Evolutionary conservation across 768 basidiomycete genomes (phyloP).

Genomic region (Leccinum rimulosum): DNA sequence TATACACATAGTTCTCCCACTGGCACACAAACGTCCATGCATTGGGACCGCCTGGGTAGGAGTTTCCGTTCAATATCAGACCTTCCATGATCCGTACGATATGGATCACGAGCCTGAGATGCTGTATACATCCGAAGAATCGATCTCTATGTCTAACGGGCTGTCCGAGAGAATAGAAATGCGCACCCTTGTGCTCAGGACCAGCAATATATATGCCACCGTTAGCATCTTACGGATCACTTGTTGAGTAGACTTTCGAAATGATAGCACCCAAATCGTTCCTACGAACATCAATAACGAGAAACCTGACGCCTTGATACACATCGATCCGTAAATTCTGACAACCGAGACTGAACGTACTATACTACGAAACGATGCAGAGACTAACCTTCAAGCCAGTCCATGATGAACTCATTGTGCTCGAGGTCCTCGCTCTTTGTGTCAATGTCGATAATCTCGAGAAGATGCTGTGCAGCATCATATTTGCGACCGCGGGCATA

Average conservation of each 20-base stretch:
- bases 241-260: neutral
- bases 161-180: neutral
- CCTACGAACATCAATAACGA: conserved; percentile 35
- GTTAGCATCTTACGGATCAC: conserved; percentile 24
- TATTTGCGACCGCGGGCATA: no score
- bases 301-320: conserved; percentile 23
- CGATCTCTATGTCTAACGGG: neutral
- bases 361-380: no score
- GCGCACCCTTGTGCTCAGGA: conserved; percentile 32
- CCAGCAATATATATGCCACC: conserved; percentile 25
- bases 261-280: conserved; percentile 26
- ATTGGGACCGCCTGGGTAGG: conserved; percentile 18
- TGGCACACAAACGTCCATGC: conserved; percentile 26
- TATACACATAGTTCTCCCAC: conserved; percentile 22
- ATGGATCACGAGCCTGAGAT: conserved; percentile 19
- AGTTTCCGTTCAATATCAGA: conserved; percentile 21
- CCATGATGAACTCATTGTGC: no score
- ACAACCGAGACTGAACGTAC: no score
- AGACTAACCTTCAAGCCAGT: no score
- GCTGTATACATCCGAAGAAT: conserved; percentile 12
- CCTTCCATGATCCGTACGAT: conserved; percentile 27
- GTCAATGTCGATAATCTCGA: no score
- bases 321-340: no score
- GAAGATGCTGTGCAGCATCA: no score
- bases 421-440: no score